Base-by-base conservation (phyloP, 495 filamentous ascomycete species). In the Podospora pseudocomata region DNA sequence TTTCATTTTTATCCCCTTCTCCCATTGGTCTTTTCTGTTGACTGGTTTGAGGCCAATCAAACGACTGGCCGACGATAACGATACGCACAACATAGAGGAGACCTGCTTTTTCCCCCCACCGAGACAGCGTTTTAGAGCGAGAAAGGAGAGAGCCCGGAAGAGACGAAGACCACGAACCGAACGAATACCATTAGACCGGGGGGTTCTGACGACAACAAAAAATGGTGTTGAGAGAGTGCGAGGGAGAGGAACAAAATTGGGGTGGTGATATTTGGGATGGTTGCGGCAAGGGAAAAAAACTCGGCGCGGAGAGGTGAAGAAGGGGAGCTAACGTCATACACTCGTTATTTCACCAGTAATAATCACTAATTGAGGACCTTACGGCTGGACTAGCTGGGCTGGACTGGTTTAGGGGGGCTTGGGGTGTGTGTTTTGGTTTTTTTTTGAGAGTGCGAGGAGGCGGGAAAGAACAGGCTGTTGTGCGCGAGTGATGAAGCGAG, bases 361-460 rank as follows among this genome's bases (percentile, higher is more conserved):
- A 63, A 63, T 63, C 15, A 63, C 61, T 63, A 63, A 63, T 63
- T 49, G 27, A 39, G 16, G 26, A 13, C 49, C 61, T 26, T 63
- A 11, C 27, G 49, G 30, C 27, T 20, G 30, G 28, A 19, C n/a
- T 44, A 32, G 32, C 59, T 30, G 26, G 59, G 23, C 27, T 61
- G 59, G 26, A 5, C 19, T 61, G 16, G 59, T 18, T 26, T 6
- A 5, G 30, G 30, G 30, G 27, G 59, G 11, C 16, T 18, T 26
- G 3, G 1, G 5, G 16, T 18, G 16, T 5, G 30, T 32, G 30
- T 32, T 32, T 32, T 23, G 26, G 26, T 32, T 61, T 20, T 32
- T 6, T 32, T 4, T 32, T 4, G 0, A 32, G 1, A 32, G 30
- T 6, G 30, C 4, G 30, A 32, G 30, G 30, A 18, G 26, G 59